Conservation (phyloP, 1,284 basidiomycete species). For the Ganoderma lingzhi region DNA sequence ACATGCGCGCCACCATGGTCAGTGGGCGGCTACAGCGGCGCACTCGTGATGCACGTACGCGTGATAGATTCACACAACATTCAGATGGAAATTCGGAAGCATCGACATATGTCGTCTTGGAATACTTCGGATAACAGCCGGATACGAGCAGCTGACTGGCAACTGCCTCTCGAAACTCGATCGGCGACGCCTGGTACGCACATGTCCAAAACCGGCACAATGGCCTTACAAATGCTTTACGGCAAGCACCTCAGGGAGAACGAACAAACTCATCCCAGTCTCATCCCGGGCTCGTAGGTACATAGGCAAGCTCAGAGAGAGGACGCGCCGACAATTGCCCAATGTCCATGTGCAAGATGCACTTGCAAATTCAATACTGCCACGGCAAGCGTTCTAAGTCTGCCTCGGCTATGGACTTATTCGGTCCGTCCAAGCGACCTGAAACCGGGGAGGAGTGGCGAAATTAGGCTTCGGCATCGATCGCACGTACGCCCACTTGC, state of each 20-base stretch:
- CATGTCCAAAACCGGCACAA: slow-evolving; percentile 24
- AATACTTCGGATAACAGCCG: slow-evolving; percentile 18
- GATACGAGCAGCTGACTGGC: background rate
- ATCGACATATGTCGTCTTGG: background rate
- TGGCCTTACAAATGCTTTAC: background rate
- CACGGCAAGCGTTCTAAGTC: background rate
- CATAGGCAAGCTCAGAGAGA: background rate
- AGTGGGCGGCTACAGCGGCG: slow-evolving; percentile 23
- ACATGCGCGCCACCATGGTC: slow-evolving; percentile 1
- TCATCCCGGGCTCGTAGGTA: too few species aligned
- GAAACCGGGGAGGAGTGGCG: background rate
- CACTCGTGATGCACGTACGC: slow-evolving; percentile 27
- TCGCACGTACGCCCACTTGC: background rate
- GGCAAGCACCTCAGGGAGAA: background rate
- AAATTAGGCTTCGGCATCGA: background rate
- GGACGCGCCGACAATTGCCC: background rate
- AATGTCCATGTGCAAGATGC: background rate
- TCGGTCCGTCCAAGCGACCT: background rate
- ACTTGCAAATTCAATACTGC: background rate
- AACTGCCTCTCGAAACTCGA: slow-evolving; percentile 13
- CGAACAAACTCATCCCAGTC: too few species aligned
- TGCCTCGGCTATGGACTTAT: background rate
- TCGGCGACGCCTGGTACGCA: background rate
- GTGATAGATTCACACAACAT: slow-evolving; percentile 20
- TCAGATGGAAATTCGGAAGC: slow-evolving; percentile 25